These are phyloP conservation scores for Saccharomycopsis guyanensis DNA, from an alignment of 805 yeast genomes.

Conservation along the genomic window DNA sequence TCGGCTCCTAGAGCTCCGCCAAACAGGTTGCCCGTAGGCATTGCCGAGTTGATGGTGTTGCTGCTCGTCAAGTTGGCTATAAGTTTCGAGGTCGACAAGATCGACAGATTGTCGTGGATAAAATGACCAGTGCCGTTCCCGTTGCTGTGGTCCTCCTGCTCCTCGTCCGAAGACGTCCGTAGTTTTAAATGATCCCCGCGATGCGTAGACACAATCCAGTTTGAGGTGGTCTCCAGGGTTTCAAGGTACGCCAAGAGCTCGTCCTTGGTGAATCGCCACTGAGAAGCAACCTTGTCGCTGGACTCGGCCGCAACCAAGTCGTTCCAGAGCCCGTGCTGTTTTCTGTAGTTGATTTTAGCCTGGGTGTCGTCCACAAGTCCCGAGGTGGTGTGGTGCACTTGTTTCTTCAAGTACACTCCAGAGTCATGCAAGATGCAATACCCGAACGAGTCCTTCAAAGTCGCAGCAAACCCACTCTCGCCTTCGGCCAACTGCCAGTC, in stretches of 20 bases:
- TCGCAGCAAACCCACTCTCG: background rate
- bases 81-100: slow-evolving; percentile 5
- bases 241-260: slow-evolving; percentile 6
- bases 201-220: slow-evolving; percentile 12
- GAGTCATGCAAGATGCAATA: background rate
- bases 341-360: slow-evolving; percentile 5
- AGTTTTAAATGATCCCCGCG: too few relatives aligned
- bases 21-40: background rate
- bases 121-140: too few relatives aligned
- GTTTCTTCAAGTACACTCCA: slow-evolving; percentile 6
- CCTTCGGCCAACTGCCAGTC: slow-evolving; percentile 32
- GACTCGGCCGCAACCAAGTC: background rate
- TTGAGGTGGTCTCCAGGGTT: slow-evolving; percentile 6
- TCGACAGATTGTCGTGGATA: slow-evolving; percentile 2
- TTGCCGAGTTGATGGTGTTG: background rate
- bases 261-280: slow-evolving; percentile 4
- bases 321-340: slow-evolving; percentile 6
- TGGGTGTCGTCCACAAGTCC: background rate
- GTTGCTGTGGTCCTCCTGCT: background rate
- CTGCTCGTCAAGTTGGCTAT: slow-evolving; percentile 5
- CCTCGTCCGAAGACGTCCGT: too few relatives aligned
- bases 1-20: too few relatives aligned
- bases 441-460: slow-evolving; percentile 9
- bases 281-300: background rate
- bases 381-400: background rate